A percentile compares a stretch with the other conserved stretches of the same genome.
Conservation (phyloP, 2,329 filamentous ascomycete genomes). For the Phaeosphaeria sp. region DNA sequence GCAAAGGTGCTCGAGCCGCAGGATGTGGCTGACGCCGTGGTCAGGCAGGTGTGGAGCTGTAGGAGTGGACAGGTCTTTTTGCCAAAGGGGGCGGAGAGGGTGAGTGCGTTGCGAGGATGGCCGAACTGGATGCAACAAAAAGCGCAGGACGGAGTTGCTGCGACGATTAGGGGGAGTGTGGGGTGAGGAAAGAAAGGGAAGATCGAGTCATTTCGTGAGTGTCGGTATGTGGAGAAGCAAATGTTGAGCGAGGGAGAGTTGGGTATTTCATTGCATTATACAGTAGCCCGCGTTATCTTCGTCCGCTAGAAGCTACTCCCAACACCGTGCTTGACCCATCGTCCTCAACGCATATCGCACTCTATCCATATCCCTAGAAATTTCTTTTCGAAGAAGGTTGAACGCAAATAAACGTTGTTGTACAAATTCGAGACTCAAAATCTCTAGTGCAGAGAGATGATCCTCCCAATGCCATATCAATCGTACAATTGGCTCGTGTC, state of each 20-base stretch:
- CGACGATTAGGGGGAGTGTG: constrained; percentile 19
- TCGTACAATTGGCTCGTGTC: neutral
- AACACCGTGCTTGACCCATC: constrained; percentile 10
- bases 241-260: constrained; percentile 1
- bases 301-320: neutral
- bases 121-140: constrained; percentile 58
- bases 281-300: neutral
- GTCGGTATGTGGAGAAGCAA: too few species aligned
- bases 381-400: constrained; percentile 2
- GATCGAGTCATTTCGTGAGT: too few species aligned
- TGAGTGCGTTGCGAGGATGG: constrained; percentile 50
- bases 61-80: constrained; percentile 51
- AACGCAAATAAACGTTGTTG: constrained; percentile 10
- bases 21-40: constrained; percentile 50
- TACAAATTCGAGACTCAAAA: constrained; percentile 3
- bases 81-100: constrained; percentile 26
- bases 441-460: neutral
- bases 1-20: constrained; percentile 46
- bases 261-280: constrained; percentile 6
- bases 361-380: constrained; percentile 16
- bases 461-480: neutral
- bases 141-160: constrained; percentile 26
- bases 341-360: constrained; percentile 10
- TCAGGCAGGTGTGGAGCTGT: constrained; percentile 49
- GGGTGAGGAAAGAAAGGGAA: too few species aligned